These are phyloP conservation scores for Candida orba DNA, from an alignment of 805 yeast genomes.

Conservation along the genomic window DNA sequence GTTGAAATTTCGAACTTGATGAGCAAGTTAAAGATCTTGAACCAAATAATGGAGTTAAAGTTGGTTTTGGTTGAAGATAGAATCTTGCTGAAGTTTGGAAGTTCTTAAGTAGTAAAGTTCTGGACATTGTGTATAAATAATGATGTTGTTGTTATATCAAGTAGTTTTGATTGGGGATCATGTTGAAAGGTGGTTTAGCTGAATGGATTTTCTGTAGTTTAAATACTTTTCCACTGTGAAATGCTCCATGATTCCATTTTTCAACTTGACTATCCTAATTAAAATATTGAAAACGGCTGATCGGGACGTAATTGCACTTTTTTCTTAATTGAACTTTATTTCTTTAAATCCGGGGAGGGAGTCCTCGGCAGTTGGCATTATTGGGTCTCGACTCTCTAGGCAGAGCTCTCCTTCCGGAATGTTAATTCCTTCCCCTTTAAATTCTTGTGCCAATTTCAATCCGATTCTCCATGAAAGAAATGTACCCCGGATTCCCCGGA, in stretches of 20 bases:
- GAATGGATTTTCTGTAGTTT: neutral
- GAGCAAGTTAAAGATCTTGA: slow-evolving; percentile 10
- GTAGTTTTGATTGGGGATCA: neutral
- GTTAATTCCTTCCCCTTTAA: too few relatives aligned
- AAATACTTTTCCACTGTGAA: neutral
- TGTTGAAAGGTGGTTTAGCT: too few relatives aligned
- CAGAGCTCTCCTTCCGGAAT: too few relatives aligned
- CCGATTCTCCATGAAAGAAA: neutral
- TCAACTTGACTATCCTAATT: too few relatives aligned
- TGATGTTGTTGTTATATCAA: too few relatives aligned
- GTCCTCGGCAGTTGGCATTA: too few relatives aligned
- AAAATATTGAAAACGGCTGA: slow-evolving; percentile 3
- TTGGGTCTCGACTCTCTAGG: too few relatives aligned
- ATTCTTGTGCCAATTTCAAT: too few relatives aligned
- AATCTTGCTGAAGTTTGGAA: slow-evolving; percentile 23
- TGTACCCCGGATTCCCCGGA: slow-evolving; percentile 8
- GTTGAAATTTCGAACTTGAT: slow-evolving; percentile 14
- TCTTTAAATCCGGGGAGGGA: too few relatives aligned
- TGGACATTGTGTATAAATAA: slow-evolving; percentile 7
- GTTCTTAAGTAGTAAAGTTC: slow-evolving; percentile 18
- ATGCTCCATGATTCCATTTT: too few relatives aligned
- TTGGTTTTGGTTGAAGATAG: slow-evolving; percentile 10
- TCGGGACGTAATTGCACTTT: slow-evolving; percentile 1
- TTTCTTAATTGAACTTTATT: too few relatives aligned
- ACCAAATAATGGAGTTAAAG: slow-evolving; percentile 11